Evolutionary conservation across 106 monocot species (phyloP).

Genomic region (Acanthochlamys bracteata): DNA sequence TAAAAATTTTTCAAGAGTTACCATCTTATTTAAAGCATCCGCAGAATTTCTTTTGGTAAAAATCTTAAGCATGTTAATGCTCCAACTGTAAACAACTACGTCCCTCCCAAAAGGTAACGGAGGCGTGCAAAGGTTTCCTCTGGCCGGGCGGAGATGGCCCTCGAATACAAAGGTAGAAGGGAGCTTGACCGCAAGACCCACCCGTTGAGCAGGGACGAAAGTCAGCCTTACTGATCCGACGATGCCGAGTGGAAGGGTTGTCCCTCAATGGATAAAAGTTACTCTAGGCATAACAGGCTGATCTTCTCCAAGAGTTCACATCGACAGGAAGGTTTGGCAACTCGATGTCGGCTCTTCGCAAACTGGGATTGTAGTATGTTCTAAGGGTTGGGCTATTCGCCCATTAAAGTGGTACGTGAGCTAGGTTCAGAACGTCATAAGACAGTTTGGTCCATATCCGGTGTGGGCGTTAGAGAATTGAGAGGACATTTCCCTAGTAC

Average conservation of each 20-base stretch:
- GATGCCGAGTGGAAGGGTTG: constrained; percentile 1
- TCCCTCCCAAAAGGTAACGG: too few species aligned
- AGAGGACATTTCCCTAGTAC: too few species aligned
- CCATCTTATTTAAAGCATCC: too few species aligned
- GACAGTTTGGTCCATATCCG: too few species aligned
- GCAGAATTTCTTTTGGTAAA: too few species aligned
- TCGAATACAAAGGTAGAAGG: constrained; percentile 7
- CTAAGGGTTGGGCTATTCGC: not conserved
- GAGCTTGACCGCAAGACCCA: constrained; percentile 9
- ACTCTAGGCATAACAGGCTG: constrained; percentile 4
- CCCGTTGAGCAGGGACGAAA: not conserved
- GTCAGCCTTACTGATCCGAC: constrained; percentile 1
- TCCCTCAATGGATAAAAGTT: not conserved
- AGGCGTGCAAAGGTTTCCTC: constrained; percentile 4
- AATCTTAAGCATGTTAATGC: too few species aligned
- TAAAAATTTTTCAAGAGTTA: too few species aligned
- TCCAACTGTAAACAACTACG: too few species aligned
- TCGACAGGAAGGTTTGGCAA: too few species aligned
- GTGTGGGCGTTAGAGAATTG: too few species aligned
- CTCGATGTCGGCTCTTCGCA: not conserved
- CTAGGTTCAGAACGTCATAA: too few species aligned
- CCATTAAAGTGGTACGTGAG: not conserved
- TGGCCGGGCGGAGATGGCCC: not conserved
- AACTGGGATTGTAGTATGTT: not conserved
- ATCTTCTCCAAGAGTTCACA: too few species aligned